phyloP scores from a whole-genome alignment of 23 red algal genomes.

The Gracilaria caudata region DNA sequence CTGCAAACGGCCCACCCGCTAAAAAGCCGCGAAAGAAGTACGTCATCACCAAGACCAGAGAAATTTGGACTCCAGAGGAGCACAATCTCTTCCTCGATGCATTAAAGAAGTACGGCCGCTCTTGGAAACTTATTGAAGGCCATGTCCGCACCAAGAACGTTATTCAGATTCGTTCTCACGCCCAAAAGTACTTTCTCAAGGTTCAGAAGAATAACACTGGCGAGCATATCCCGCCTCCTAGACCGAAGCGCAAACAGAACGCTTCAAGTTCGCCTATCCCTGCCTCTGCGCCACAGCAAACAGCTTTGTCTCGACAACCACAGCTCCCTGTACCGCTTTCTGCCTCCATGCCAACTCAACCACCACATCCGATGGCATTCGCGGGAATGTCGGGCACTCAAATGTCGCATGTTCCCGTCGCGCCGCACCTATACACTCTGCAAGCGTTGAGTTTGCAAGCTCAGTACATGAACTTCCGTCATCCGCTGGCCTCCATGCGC shows the following conservation, averaged over 20 bases:
- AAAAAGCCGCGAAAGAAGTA: slow-evolving; percentile 97
- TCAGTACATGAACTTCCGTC: slow-evolving; percentile 42
- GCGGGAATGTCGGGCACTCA: slow-evolving; percentile 4
- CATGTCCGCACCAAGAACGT: slow-evolving; percentile 94
- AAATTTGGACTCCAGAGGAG: slow-evolving; percentile 94
- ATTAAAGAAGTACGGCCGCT: slow-evolving; percentile 85
- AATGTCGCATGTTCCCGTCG: slow-evolving; percentile 19
- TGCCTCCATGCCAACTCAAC: slow-evolving; percentile 15
- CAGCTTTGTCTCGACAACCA: slow-evolving; percentile 12
- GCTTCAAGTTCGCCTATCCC: neutral
- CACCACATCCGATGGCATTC: slow-evolving; percentile 59
- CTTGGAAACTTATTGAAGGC: slow-evolving; percentile 94
- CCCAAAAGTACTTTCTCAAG: slow-evolving; percentile 99
- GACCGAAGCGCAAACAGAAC: slow-evolving; percentile 69
- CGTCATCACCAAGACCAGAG: slow-evolving; percentile 78
- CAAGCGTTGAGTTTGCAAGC: slow-evolving; percentile 54
- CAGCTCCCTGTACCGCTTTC: slow-evolving; percentile 48
- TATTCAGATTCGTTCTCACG: slow-evolving; percentile 96
- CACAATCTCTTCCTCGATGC: slow-evolving; percentile 93
- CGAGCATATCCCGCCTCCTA: slow-evolving; percentile 85
- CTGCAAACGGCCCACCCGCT: slow-evolving; percentile 31
- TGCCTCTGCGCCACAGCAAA: slow-evolving; percentile 4
- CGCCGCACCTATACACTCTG: slow-evolving; percentile 59
- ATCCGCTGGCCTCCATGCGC: slow-evolving; percentile 32
- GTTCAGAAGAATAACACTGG: slow-evolving; percentile 86